phyloP scores from a whole-genome alignment of 495 filamentous ascomycete genomes.

The Sphaerosporella brunnea region DNA sequence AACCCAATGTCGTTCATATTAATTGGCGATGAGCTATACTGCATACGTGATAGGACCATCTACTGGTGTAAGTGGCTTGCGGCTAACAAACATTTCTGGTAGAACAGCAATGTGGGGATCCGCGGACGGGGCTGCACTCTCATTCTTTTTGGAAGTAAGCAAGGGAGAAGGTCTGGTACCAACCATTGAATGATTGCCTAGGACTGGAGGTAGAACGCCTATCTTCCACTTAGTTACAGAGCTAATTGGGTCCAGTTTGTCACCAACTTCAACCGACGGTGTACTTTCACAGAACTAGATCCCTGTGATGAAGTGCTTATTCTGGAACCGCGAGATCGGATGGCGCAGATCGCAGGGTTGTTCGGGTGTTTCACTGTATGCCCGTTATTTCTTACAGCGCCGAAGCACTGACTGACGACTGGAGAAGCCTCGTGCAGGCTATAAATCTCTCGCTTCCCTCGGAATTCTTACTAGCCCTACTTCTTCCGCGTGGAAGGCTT shows the following conservation, averaged over 20 bases:
- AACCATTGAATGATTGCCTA: not conserved
- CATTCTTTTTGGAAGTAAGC: not conserved
- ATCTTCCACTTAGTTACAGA: not conserved
- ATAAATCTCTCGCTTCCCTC: not conserved
- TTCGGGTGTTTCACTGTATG: not conserved
- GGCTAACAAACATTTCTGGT: not conserved
- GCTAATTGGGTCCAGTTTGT: not conserved
- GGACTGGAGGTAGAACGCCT: not conserved
- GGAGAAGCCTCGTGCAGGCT: not conserved
- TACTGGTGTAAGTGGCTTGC: not conserved
- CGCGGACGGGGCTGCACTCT: not conserved
- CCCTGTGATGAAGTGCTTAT: not conserved
- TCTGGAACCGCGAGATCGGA: not conserved
- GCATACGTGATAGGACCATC: not conserved
- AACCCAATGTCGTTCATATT: not conserved
- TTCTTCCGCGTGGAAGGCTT: not conserved
- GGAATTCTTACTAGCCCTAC: not conserved
- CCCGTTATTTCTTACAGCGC: not conserved
- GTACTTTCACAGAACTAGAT: not conserved
- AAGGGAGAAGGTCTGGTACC: not conserved
- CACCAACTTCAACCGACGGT: not conserved
- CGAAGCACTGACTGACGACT: not conserved
- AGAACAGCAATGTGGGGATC: not conserved
- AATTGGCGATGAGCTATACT: not conserved
- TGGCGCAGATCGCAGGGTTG: not conserved